A percentile compares a stretch with the other conserved stretches of the same genome.
Conservation (phyloP, 306 rosid genomes). For the Pyrus pyrifolia region DNA sequence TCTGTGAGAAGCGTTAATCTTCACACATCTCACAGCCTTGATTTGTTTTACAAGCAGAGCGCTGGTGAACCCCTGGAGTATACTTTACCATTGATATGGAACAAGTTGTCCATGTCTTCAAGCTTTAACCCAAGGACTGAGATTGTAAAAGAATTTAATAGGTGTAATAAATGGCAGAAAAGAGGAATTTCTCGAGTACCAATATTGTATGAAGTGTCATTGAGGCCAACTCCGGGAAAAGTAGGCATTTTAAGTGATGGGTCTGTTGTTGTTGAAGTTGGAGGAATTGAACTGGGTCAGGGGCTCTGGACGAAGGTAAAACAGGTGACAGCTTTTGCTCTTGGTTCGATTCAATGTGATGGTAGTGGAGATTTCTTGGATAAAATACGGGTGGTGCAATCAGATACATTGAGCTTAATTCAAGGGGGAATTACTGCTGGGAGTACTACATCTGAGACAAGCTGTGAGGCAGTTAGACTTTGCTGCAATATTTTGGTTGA, state of each 20-base stretch:
- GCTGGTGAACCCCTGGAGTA: constrained; percentile 67
- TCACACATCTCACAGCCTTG: constrained; percentile 64
- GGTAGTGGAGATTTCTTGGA: too few species aligned
- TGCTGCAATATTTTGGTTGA: constrained; percentile 74
- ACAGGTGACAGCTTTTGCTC: too few species aligned
- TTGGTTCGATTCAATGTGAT: too few species aligned
- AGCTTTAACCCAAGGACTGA: constrained; percentile 43
- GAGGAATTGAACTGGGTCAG: constrained; percentile 94
- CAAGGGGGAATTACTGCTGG: constrained; percentile 90
- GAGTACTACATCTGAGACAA: constrained; percentile 92
- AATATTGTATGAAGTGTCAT: constrained; percentile 24
- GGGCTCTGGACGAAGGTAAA: too few species aligned
- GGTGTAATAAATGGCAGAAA: constrained; percentile 59
- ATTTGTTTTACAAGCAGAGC: constrained; percentile 36
- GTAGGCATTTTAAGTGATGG: constrained; percentile 71
- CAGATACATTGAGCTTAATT: constrained; percentile 62
- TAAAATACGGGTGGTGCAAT: too few species aligned
- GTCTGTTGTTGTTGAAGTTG: constrained; percentile 79
- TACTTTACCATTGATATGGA: constrained; percentile 79
- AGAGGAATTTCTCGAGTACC: constrained; percentile 84
- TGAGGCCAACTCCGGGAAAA: constrained; percentile 75
- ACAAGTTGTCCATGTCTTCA: constrained; percentile 52
- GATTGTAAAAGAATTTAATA: constrained; percentile 56
- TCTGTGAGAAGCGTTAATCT: constrained; percentile 63
- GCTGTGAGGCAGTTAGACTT: constrained; percentile 81